These are phyloP conservation scores for Globisporangium megalacanthum DNA, from an alignment of 352 stramenopile genomes.

Conservation along the genomic window DNA sequence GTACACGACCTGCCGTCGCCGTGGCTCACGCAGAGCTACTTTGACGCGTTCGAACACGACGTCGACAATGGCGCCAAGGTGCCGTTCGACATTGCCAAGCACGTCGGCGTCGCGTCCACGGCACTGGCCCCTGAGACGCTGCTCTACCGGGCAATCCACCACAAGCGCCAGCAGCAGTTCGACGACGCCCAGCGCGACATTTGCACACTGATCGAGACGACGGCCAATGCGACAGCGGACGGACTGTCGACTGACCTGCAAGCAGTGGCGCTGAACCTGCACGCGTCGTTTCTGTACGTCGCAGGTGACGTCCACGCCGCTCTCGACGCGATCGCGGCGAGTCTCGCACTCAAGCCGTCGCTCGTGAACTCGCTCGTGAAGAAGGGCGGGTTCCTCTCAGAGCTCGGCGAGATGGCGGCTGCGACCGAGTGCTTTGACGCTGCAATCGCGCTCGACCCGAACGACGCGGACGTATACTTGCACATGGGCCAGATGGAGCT, in stretches of 20 bases:
- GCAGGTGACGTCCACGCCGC: slow-evolving; percentile 69
- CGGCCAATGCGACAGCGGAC: slow-evolving; percentile 17
- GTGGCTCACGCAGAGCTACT: slow-evolving; percentile 84
- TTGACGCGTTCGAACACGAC: slow-evolving; percentile 81
- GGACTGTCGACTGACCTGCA: slow-evolving; percentile 34
- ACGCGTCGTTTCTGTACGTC: slow-evolving; percentile 80
- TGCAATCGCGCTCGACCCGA: slow-evolving; percentile 63
- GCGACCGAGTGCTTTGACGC: slow-evolving; percentile 57
- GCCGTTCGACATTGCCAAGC: slow-evolving; percentile 63
- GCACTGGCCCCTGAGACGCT: slow-evolving; percentile 51
- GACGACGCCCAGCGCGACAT: slow-evolving; percentile 43
- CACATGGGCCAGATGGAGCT: slow-evolving; percentile 82
- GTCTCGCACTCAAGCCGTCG: slow-evolving; percentile 41
- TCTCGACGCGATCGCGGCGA: slow-evolving; percentile 55
- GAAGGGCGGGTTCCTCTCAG: slow-evolving; percentile 75
- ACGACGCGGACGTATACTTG: slow-evolving; percentile 73
- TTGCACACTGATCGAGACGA: slow-evolving; percentile 22
- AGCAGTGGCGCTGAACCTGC: slow-evolving; percentile 63
- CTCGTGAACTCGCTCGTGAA: slow-evolving; percentile 73
- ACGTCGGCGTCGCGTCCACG: slow-evolving; percentile 17
- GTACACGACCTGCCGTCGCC: slow-evolving; percentile 65
- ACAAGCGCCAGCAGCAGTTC: slow-evolving; percentile 60
- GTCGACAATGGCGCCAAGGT: slow-evolving; percentile 51
- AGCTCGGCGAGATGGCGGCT: slow-evolving; percentile 62
- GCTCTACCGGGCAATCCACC: slow-evolving; percentile 58